phyloP scores from a whole-genome alignment of 305 asterid species.

The Andrographis paniculata region DNA sequence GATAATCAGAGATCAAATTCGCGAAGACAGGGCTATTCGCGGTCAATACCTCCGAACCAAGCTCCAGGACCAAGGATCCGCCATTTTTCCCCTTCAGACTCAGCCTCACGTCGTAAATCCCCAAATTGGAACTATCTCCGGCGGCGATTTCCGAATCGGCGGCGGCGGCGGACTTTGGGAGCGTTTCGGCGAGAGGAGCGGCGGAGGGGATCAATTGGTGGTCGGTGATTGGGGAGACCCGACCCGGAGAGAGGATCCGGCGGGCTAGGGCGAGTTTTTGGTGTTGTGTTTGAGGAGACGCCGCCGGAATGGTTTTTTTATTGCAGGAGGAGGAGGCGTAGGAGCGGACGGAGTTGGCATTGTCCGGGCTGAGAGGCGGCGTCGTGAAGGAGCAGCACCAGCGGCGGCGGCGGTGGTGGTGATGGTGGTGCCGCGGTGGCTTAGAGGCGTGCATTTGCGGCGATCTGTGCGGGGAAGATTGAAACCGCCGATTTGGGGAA shows the following conservation, averaged over 20 bases:
- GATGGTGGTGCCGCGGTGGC: too few species aligned
- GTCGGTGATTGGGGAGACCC: constrained; percentile 89
- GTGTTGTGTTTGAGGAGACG: constrained; percentile 43
- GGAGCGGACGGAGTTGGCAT: constrained; percentile 25
- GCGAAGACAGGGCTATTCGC: constrained; percentile 61
- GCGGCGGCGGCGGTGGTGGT: constrained; percentile 62
- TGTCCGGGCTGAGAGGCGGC: constrained; percentile 75
- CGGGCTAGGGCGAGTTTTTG: constrained; percentile 45
- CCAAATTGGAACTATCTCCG: constrained; percentile 24
- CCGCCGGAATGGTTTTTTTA: constrained; percentile 31
- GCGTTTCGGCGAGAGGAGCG: constrained; percentile 12
- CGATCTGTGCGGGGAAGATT: too few species aligned
- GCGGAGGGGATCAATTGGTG: constrained; percentile 22
- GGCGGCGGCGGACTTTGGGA: constrained; percentile 22
- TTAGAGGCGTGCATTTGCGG: too few species aligned
- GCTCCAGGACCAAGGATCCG: constrained; percentile 64
- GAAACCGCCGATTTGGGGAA: too few species aligned
- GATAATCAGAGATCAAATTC: constrained; percentile 47
- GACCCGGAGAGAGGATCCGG: constrained; percentile 92
- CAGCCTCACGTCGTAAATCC: constrained; percentile 69
- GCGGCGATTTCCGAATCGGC: constrained; percentile 22
- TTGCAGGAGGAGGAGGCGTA: constrained; percentile 27
- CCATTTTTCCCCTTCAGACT: constrained; percentile 69
- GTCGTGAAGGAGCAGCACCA: constrained; percentile 89
- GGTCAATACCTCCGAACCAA: constrained; percentile 60